Evolutionary conservation across 345 rosid species (phyloP), one percentile per base, ranked within the genome.

Genomic region (Passiflora organensis): DNA sequence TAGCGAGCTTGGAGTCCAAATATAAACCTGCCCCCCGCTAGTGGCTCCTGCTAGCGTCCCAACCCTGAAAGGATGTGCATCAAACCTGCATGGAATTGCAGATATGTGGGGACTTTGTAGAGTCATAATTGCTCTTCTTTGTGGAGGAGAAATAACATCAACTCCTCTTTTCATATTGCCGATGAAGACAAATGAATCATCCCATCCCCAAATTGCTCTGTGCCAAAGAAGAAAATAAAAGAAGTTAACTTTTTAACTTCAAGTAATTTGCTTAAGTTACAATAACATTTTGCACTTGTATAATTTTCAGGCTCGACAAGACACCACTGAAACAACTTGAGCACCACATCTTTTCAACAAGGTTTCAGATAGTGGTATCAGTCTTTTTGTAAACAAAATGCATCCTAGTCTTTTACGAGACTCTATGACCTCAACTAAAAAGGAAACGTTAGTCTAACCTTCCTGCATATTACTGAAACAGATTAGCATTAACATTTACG

Each of bases 181-280:
- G 0, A 81, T 65, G 77, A 73, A 88, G 56, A 91, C 20, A 54
- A 55, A 61, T 16, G 88, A 76, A 71, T 88, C 98, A 66, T 85
- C 93, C 98, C 98, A 91, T 6, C 96, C 98, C 96, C 96, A 88
- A 28, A 75, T 75, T 25, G 80, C 89, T 71, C 91, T 87, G 82
- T 37, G 19, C 41, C 43, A 36, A 46, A 58, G 28, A 42, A 43
- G 43, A 52, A 23, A 5, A 44, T n/a, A 10, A 16, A 18, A 12
- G 19, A 41, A 11, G 42, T 61, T 28, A 16, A 12, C 4, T 23
- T 22, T 48, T 28, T 2, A 28, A 28, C 34, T 28, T 28, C 34
- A n/a, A n/a, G n/a, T n/a, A n/a, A n/a, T n/a, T n/a, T n/a, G n/a
- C n/a, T n/a, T n/a, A n/a, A n/a, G n/a, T n/a, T n/a, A n/a, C n/a